These are phyloP conservation scores for Pseudocercospora fijiensis DNA, from an alignment of 2,329 filamentous ascomycete species.

Conservation along the genomic window DNA sequence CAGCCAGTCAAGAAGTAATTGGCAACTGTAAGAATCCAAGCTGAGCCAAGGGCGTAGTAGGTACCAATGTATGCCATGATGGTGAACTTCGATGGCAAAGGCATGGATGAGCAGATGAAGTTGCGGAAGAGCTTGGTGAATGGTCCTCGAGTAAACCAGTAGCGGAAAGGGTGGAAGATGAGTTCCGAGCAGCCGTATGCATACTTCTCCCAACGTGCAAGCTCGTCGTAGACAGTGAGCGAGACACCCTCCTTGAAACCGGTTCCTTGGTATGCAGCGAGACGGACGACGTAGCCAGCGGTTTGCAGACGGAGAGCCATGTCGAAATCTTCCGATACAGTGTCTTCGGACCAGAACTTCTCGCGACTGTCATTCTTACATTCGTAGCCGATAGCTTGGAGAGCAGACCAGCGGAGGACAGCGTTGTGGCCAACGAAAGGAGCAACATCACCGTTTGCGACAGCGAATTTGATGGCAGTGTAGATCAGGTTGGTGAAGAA, in stretches of 20 bases:
- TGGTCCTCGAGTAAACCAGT: constrained; percentile 71
- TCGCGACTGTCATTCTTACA: constrained; percentile 67
- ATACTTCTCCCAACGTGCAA: constrained; percentile 84
- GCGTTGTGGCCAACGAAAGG: constrained; percentile 82
- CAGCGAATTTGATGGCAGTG: constrained; percentile 73
- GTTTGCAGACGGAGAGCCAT: constrained; percentile 76
- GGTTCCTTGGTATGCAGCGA: constrained; percentile 71
- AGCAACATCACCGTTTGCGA: constrained; percentile 72
- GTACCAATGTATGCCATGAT: constrained; percentile 76
- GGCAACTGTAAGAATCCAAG: constrained; percentile 69
- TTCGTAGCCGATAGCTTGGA: constrained; percentile 69
- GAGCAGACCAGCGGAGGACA: constrained; percentile 70
- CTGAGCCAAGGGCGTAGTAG: constrained; percentile 74
- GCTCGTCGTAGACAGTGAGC: constrained; percentile 78
- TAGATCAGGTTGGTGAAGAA: constrained; percentile 65
- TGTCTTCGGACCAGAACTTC: constrained; percentile 78
- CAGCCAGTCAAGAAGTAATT: constrained; percentile 78
- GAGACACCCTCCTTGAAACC: constrained; percentile 83
- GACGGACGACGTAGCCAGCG: constrained; percentile 68
- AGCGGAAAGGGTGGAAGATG: constrained; percentile 73
- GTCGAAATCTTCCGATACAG: constrained; percentile 79
- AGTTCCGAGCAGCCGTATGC: constrained; percentile 82
- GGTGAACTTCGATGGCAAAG: constrained; percentile 72
- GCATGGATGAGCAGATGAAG: constrained; percentile 72
- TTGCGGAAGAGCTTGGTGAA: constrained; percentile 75